phyloP scores from a whole-genome alignment of 75 land plant species.

The Cunninghamia lanceolata region DNA sequence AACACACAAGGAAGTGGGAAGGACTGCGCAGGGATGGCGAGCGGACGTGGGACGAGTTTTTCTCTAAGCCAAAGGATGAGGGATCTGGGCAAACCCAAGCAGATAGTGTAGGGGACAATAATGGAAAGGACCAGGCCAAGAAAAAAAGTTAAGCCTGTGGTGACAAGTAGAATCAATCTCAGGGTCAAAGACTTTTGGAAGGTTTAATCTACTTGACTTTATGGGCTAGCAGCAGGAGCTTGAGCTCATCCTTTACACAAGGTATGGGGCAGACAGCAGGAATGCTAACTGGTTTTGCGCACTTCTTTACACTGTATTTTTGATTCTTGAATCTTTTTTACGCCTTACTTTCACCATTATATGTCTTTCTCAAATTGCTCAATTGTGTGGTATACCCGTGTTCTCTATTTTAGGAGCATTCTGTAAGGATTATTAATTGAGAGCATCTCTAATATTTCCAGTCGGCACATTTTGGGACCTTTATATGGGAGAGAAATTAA shows the following conservation, averaged over 20 bases:
- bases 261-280: neutral
- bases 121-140: neutral
- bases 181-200: constrained; percentile 3
- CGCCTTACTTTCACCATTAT: neutral
- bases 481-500: neutral
- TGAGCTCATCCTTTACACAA: neutral
- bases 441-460: neutral
- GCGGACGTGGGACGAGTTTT: constrained; percentile 79
- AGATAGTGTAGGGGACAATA: neutral
- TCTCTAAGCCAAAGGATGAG: constrained; percentile 64
- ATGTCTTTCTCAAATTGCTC: neutral
- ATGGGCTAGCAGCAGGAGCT: neutral
- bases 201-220: constrained; percentile 2
- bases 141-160: neutral
- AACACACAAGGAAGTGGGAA: constrained; percentile 46
- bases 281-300: neutral
- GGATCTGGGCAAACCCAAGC: neutral
- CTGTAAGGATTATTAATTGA: neutral
- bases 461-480: neutral
- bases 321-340: neutral
- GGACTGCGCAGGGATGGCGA: constrained; percentile 52
- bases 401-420: neutral
- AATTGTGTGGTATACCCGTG: neutral
- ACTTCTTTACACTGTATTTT: neutral
- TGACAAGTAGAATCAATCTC: neutral